Evolutionary conservation across 1,284 basidiomycete genomes (phyloP).

Genomic region (Xerocomus amazonicus): DNA sequence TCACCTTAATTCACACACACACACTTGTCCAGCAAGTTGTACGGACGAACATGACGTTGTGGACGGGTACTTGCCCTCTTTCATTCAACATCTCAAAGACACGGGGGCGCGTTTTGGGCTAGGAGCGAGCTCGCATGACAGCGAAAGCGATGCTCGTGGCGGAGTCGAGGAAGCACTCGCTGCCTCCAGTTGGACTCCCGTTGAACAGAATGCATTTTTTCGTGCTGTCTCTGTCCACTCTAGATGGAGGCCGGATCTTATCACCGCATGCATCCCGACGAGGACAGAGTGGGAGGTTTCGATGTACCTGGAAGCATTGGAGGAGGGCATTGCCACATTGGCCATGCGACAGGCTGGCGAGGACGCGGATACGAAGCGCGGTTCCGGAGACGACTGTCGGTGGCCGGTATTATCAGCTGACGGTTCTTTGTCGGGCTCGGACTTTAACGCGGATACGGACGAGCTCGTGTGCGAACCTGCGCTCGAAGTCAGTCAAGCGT

Average conservation of each 20-base stretch:
- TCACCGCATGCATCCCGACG: conserved; percentile 30
- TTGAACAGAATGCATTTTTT: conserved; percentile 71
- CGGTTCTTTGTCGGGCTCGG: neutral
- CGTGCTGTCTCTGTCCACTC: conserved; percentile 38
- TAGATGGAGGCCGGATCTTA: conserved; percentile 34
- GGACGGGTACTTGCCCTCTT: conserved; percentile 25
- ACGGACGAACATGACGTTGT: conserved; percentile 23
- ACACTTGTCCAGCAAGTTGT: neutral
- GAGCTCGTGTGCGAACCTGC: conserved; percentile 35
- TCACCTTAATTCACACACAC: conserved; percentile 1
- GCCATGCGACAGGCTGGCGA: neutral
- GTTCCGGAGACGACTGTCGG: too few relatives aligned
- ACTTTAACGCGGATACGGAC: neutral
- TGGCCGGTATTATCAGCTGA: too few relatives aligned
- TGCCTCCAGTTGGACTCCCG: conserved; percentile 50
- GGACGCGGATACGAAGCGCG: neutral
- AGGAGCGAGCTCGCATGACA: neutral
- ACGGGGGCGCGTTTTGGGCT: conserved; percentile 22
- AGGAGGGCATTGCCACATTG: conserved; percentile 21
- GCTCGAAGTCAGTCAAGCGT: conserved; percentile 56
- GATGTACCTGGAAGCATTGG: conserved; percentile 30
- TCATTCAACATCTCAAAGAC: conserved; percentile 26
- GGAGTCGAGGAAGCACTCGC: neutral
- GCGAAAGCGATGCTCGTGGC: neutral
- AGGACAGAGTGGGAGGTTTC: conserved; percentile 29